A percentile compares a stretch with the other conserved stretches of the same genome.
Evolutionary conservation across 768 basidiomycete species (phyloP).

Genomic region (Psilocybe tampanensis): DNA sequence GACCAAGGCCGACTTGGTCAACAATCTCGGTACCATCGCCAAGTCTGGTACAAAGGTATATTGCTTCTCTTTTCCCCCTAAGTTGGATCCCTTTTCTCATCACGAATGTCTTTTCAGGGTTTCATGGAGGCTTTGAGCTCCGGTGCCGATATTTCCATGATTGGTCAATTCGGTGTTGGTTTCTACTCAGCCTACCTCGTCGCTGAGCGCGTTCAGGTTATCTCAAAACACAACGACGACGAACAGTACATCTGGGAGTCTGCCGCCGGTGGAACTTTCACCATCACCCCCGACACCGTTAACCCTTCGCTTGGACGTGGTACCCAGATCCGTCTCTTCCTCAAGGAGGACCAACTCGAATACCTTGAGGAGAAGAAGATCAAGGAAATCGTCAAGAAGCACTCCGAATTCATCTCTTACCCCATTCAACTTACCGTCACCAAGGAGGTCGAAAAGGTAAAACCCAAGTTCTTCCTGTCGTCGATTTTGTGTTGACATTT

Average conservation of each 20-base stretch:
- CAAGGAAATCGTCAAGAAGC: constrained; percentile 99
- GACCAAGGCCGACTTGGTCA: constrained; percentile 99
- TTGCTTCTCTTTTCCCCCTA: constrained; percentile 13
- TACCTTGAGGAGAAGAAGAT: constrained; percentile 99
- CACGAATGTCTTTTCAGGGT: constrained; percentile 56
- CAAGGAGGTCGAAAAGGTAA: constrained; percentile 98
- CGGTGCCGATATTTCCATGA: constrained; percentile 93
- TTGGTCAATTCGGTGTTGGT: constrained; percentile 99
- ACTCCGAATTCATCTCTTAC: constrained; percentile 99
- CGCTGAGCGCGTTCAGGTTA: constrained; percentile 96
- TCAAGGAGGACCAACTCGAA: constrained; percentile 99
- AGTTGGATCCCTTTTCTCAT: not conserved
- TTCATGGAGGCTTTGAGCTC: constrained; percentile 99
- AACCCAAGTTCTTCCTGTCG: constrained; percentile 21
- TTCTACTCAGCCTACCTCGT: constrained; percentile 99
- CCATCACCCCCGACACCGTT: constrained; percentile 91
- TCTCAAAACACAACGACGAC: constrained; percentile 99
- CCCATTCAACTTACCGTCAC: constrained; percentile 98
- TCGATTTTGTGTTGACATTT: constrained; percentile 10
- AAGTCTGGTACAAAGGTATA: constrained; percentile 90
- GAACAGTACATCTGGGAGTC: constrained; percentile 99
- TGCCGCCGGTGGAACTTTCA: constrained; percentile 99
- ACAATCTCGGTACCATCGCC: constrained; percentile 97
- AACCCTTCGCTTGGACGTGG: constrained; percentile 94
- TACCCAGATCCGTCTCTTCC: constrained; percentile 86